Evolutionary conservation across 164 flowering plant genomes (phyloP), one percentile per base, ranked within the genome.

Genomic region (Aristolochia fimbriata): DNA sequence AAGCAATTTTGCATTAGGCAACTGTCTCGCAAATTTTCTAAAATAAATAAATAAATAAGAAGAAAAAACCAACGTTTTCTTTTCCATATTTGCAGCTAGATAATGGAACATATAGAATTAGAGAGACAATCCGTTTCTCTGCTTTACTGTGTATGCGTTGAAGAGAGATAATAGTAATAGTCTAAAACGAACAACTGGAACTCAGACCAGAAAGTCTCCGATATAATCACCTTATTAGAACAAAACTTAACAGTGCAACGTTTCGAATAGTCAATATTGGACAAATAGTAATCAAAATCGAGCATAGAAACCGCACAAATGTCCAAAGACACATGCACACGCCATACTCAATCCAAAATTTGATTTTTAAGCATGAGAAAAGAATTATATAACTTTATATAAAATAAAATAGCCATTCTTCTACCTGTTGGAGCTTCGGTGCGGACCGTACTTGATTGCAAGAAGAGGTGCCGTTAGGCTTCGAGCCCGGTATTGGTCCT

Each of bases 401-500:
- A 0, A 15, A 30, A 31, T 22, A 1, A 27, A 10, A 52, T 8
- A 51, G 21, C 11, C 47, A 25, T 27, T 15, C 23, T 27, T 15
- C 23, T 61, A 76, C 78, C 64, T 61, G 58, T 6, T 65, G 33
- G 43, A 58, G 58, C 15, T 63, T 60, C 15, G 62, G n/a, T 6
- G 51, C 1, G 25, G 74, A 65, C 47, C 27, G 30, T 13, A 57
- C 59, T 45, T 49, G 70, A n/a, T 22, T 21, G 41, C 52, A 45
- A 10, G 68, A 24, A 14, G 77, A 62, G 51, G 67, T 51, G 53
- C 4, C 14, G 27, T n/a, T 8, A 24, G 62, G 69, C 57, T 66
- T 67, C 49, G 91, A 78, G 15, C 97, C 94, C 0, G 97, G 96
- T 37, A 89, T 82, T 4, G 88, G 88, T 33, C 87, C 84, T 70